Evolutionary conservation across 768 basidiomycete species (phyloP), one percentile per base, ranked within the genome.

Genomic region (Coprinopsis cinerea): DNA sequence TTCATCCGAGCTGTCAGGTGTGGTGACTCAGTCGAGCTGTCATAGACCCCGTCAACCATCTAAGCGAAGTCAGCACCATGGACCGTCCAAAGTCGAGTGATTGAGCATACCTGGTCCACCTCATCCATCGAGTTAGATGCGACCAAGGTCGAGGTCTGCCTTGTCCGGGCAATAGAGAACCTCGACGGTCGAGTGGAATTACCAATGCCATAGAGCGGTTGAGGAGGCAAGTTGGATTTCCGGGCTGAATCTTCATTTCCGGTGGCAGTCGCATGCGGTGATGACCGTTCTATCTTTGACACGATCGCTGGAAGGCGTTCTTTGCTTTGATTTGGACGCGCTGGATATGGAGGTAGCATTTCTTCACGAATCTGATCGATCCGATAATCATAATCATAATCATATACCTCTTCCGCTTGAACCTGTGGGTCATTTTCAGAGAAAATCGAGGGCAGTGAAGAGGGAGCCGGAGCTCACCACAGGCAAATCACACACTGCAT

Each of bases 41-140:
- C 15, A n/a, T 44, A 41, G n/a, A 45, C 48, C 42, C 45, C 34
- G 11, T 28, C n/a, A 25, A 27, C 10, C 15, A 32, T 22, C 17
- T 32, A 11, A 1, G 11, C 20, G 20, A 37, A 7, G 23, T 28
- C 36, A 30, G 18, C 7, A 15, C n/a, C n/a, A n/a, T n/a, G n/a
- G n/a, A n/a, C n/a, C n/a, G n/a, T n/a, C n/a, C n/a, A n/a, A n/a
- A n/a, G n/a, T 25, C 17, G 5, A 4, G 9, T 22, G 9, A 40
- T 3, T n/a, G n/a, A 32, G 14, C 15, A 25, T 14, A 48, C 52
- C 47, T 44, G 28, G 4, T 41, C 18, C 2, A 39, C 43, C 22
- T 53, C 48, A 25, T 53, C 43, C n/a, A 47, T 40, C 17, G 34
- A 30, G 24, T 15, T 3, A 22, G 44, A 40, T 42, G 44, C 10